A percentile compares a stretch with the other conserved stretches of the same genome.
These are phyloP conservation scores for Brassica carinata DNA, from an alignment of 345 rosid species.

Conservation along the genomic window DNA sequence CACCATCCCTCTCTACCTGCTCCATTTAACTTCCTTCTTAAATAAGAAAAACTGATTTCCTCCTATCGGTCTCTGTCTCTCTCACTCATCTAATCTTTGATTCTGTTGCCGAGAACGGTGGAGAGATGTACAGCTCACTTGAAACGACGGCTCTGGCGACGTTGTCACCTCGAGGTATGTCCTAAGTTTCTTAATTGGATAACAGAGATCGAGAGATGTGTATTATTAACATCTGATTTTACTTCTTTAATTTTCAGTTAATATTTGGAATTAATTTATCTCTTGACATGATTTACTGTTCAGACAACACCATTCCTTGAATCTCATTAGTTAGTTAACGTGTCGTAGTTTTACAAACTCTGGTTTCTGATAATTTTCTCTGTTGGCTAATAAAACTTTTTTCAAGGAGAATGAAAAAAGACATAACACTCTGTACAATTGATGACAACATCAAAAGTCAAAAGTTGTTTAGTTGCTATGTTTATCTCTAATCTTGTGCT, in stretches of 20 bases:
- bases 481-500: background rate
- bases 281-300: background rate
- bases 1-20: background rate
- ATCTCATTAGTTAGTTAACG: background rate
- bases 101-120: background rate
- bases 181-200: background rate
- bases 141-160: conserved; percentile 34
- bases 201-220: background rate
- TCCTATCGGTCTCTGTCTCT: conserved; percentile 3
- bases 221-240: background rate
- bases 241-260: background rate
- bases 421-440: background rate
- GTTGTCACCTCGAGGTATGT: conserved; percentile 21
- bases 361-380: background rate
- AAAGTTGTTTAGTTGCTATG: background rate
- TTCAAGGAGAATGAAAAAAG: background rate
- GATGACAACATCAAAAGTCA: background rate
- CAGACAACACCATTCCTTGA: background rate
- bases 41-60: background rate
- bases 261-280: background rate
- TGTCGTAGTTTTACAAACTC: background rate
- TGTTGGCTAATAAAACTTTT: background rate
- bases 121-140: conserved; percentile 24
- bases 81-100: background rate
- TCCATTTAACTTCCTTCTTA: background rate